Percentiles rank a stretch among this genome's conserved stretches.
Evolutionary conservation across 768 basidiomycete genomes (phyloP).

Genomic region (Amanita rubescens): DNA sequence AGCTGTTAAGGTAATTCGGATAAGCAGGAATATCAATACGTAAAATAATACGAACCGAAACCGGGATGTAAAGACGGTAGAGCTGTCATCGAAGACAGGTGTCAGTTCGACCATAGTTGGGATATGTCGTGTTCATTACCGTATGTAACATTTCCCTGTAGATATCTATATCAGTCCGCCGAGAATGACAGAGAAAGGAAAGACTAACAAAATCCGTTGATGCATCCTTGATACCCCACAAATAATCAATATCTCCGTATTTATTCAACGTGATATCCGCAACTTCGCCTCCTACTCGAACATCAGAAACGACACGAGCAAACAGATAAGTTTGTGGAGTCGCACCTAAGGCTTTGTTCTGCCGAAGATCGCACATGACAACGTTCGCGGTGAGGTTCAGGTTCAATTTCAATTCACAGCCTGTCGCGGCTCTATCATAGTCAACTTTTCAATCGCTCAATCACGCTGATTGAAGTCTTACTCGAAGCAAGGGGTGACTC

Average conservation of each 20-base stretch:
- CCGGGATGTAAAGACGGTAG: conserved; percentile 70
- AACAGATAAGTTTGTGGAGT: background rate
- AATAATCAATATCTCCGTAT: conserved; percentile 53
- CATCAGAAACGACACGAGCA: background rate
- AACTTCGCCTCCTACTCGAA: conserved; percentile 68
- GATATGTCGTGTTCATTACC: conserved; percentile 29
- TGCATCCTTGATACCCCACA: conserved; percentile 69
- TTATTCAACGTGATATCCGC: too few species aligned
- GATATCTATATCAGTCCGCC: background rate
- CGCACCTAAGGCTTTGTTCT: conserved; percentile 58
- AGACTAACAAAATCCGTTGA: too few species aligned
- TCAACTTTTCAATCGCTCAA: too few species aligned
- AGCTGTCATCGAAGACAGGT: conserved; percentile 22
- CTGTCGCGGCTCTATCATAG: conserved; percentile 64
- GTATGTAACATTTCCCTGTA: conserved; percentile 69
- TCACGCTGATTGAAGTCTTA: conserved; percentile 21
- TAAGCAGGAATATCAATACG: too few species aligned
- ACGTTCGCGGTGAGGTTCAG: too few species aligned
- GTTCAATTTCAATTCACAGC: conserved; percentile 42
- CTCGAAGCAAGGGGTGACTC: conserved; percentile 70
- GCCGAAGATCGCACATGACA: conserved; percentile 61
- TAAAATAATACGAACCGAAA: too few species aligned
- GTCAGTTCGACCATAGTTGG: background rate
- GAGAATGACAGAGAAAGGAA: background rate
- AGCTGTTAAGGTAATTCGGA: too few species aligned